These are phyloP conservation scores for Physaria fendleri DNA, from an alignment of 345 rosid genomes.

Conservation along the genomic window DNA sequence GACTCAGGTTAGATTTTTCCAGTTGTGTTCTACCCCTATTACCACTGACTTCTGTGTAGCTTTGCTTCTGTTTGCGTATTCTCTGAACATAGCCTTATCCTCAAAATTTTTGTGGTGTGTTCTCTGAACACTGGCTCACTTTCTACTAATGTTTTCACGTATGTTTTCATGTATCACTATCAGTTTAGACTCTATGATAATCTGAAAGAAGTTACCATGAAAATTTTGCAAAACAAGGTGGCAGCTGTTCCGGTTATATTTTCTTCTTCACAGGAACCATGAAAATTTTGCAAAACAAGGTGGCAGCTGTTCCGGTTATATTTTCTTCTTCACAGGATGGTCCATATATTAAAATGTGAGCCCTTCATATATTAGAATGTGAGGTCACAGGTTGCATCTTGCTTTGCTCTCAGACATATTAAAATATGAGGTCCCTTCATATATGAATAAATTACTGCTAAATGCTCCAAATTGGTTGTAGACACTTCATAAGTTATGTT, in stretches of 20 bases:
- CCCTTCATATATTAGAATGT: conserved; percentile 90
- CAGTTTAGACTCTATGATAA: conserved; percentile 92
- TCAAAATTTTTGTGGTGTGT: conserved; percentile 1
- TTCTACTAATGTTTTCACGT: conserved; percentile 9
- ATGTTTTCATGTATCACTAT: conserved; percentile 20
- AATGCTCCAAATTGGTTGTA: not conserved
- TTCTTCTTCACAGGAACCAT: too few relatives aligned
- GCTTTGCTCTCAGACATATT: too few relatives aligned
- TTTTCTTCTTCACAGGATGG: conserved; percentile 51
- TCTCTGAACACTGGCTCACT: too few relatives aligned
- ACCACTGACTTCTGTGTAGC: not conserved
- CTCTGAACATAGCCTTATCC: not conserved
- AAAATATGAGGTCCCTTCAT: too few relatives aligned
- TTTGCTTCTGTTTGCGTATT: conserved; percentile 3
- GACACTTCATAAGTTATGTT: not conserved
- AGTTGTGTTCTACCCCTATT: not conserved
- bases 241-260: too few relatives aligned
- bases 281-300: conserved; percentile 71
- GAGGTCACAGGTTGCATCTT: too few relatives aligned
- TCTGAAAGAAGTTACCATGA: conserved; percentile 72
- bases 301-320: conserved; percentile 74
- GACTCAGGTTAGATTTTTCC: conserved; percentile 42
- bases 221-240: too few relatives aligned
- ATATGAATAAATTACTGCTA: conserved; percentile 8
- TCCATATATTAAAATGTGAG: conserved; percentile 76